phyloP scores from a whole-genome alignment of 2,329 filamentous ascomycete genomes.

The Neofusicoccum umdonicola region DNA sequence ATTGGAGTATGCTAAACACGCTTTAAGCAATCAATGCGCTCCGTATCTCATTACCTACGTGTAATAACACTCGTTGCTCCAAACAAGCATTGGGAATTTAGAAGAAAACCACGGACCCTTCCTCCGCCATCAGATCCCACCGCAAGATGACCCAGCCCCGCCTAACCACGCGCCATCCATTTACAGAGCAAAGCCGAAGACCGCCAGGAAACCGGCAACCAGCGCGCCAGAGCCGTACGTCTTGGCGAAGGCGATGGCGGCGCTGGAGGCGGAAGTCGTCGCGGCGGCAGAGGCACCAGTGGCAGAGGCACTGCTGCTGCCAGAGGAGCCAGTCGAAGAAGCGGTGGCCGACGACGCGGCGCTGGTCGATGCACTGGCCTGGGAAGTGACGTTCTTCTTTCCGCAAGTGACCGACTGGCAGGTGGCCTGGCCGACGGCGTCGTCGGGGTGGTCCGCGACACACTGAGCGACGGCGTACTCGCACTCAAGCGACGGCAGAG shows the following conservation, averaged over 20 bases:
- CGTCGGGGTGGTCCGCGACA: constrained; percentile 45
- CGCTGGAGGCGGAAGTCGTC: constrained; percentile 35
- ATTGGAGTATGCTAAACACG: neutral
- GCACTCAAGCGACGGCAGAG: constrained; percentile 46
- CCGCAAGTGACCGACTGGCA: constrained; percentile 57
- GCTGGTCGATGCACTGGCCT: constrained; percentile 20
- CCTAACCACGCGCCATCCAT: neutral
- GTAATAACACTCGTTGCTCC: constrained; percentile 12
- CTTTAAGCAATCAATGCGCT: constrained; percentile 1
- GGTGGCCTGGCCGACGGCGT: constrained; percentile 38
- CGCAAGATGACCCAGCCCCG: neutral
- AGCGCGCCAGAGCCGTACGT: constrained; percentile 54
- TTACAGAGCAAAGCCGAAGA: constrained; percentile 60
- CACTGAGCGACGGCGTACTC: constrained; percentile 37
- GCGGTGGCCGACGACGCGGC: constrained; percentile 26
- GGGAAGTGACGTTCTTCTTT: constrained; percentile 26
- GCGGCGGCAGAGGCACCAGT: constrained; percentile 30
- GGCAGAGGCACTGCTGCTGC: constrained; percentile 20
- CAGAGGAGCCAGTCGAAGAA: constrained; percentile 17
- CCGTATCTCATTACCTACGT: constrained; percentile 18
- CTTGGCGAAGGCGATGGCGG: constrained; percentile 47
- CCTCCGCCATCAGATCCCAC: neutral
- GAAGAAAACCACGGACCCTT: neutral
- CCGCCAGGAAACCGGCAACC: constrained; percentile 53
- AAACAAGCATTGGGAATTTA: constrained; percentile 10